phyloP scores from a whole-genome alignment of 139 green algal genomes.

The Trebouxia sp. region DNA sequence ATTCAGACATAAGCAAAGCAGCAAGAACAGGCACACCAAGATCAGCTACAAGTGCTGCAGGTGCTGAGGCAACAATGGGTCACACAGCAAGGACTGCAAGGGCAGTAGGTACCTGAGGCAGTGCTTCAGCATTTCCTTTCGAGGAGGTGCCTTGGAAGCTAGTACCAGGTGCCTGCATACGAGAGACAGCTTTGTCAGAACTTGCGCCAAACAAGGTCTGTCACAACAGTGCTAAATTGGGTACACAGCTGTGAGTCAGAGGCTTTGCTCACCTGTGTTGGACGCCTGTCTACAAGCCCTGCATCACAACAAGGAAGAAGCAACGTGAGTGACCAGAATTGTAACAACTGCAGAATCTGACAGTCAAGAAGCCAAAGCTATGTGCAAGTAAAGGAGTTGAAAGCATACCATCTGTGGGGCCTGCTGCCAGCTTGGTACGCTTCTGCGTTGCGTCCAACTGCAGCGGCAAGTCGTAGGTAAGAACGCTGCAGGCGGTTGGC shows the following conservation, averaged over 20 bases:
- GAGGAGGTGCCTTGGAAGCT: not conserved
- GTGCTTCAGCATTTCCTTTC: not conserved
- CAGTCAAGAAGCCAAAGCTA: no score
- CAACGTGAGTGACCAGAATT: no score
- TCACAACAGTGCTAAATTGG: no score
- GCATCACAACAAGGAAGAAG: no score
- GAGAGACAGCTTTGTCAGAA: not conserved
- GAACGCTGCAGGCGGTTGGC: not conserved
- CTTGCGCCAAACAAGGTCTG: no score
- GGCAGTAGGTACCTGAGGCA: conserved; percentile 18
- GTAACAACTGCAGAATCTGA: no score
- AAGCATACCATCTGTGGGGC: conserved; percentile 7
- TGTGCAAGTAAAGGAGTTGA: no score
- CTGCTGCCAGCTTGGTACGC: conserved; percentile 4
- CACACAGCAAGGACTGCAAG: no score
- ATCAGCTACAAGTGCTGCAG: not conserved
- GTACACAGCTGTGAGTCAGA: no score
- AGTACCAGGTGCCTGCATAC: not conserved
- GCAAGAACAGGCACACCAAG: not conserved
- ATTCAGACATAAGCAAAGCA: no score
- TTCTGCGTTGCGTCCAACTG: conserved; percentile 14
- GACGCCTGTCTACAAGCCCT: conserved; percentile 5
- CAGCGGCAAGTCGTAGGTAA: no score
- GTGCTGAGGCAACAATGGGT: not conserved
- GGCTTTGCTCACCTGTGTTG: conserved; percentile 3